phyloP scores from a whole-genome alignment of 176 grass and related monocot species.

The Carex myosuroides region DNA sequence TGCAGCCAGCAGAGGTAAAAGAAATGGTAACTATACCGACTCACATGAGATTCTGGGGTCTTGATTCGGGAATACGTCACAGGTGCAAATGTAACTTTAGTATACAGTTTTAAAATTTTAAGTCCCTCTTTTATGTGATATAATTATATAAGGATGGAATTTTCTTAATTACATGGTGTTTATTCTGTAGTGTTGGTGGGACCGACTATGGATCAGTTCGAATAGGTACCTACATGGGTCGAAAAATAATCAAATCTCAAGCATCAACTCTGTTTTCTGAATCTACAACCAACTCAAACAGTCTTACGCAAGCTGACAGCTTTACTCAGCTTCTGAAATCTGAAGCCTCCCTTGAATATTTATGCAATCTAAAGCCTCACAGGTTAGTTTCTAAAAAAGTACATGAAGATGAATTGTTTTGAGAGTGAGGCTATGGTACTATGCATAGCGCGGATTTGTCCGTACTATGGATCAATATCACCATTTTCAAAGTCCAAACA shows the following conservation, averaged over 20 bases:
- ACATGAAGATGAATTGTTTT: background rate
- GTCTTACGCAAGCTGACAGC: slow-evolving; percentile 22
- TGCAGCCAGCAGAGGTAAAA: slow-evolving; percentile 94
- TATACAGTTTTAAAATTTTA: slow-evolving; percentile 13
- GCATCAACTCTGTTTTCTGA: slow-evolving; percentile 54
- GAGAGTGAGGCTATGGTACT: background rate
- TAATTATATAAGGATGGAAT: background rate
- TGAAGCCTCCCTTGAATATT: slow-evolving; percentile 77
- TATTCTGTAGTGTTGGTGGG: slow-evolving; percentile 69
- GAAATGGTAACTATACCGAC: slow-evolving; percentile 79
- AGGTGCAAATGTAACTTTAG: slow-evolving; percentile 39
- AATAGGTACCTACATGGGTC: slow-evolving; percentile 91
- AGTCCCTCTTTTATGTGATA: background rate
- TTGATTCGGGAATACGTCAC: slow-evolving; percentile 95
- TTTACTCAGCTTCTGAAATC: slow-evolving; percentile 62
- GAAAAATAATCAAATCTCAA: slow-evolving; percentile 74
- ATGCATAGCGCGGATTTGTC: too few species aligned
- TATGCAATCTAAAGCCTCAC: slow-evolving; percentile 81
- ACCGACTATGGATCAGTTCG: slow-evolving; percentile 95
- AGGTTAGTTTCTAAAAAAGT: slow-evolving; percentile 33
- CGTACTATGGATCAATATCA: too few species aligned
- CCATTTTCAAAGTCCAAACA: too few species aligned
- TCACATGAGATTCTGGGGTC: slow-evolving; percentile 92
- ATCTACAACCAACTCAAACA: slow-evolving; percentile 28
- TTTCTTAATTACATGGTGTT: slow-evolving; percentile 14